Conservation (phyloP, 2,329 filamentous ascomycete genomes). For the Botrytis cinerea region DNA sequence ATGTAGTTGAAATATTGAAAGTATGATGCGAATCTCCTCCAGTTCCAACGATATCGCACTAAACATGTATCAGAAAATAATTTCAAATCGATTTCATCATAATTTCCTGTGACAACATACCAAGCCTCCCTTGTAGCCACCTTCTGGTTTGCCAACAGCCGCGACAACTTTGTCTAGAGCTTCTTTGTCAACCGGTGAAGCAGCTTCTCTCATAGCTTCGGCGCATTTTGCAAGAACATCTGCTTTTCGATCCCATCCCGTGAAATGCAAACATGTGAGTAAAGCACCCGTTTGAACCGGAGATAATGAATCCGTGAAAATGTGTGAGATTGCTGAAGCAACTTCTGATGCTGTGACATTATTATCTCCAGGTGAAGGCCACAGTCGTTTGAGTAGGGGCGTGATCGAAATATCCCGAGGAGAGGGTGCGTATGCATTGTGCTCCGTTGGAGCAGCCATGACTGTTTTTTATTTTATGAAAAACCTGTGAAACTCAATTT, state of each 20-base stretch:
- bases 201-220: constrained; percentile 77
- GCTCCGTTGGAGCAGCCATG: constrained; percentile 34
- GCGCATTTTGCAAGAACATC: constrained; percentile 88
- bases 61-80: constrained; percentile 26
- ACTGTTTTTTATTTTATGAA: constrained; percentile 5
- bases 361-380: constrained; percentile 53
- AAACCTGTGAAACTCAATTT: constrained; percentile 1
- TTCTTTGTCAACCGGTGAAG: constrained; percentile 67
- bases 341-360: constrained; percentile 76
- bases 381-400: constrained; percentile 71
- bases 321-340: constrained; percentile 83
- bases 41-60: constrained; percentile 94
- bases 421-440: constrained; percentile 29
- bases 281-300: constrained; percentile 84
- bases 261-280: constrained; percentile 90
- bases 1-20: constrained; percentile 96
- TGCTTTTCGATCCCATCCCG: constrained; percentile 76
- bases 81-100: not conserved
- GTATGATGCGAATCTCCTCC: constrained; percentile 96
- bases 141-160: constrained; percentile 63
- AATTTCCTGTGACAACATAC: constrained; percentile 52
- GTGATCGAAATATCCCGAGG: constrained; percentile 54
- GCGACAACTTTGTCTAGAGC: constrained; percentile 63
- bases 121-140: constrained; percentile 78
- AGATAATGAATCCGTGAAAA: constrained; percentile 89